Evolutionary conservation across 768 basidiomycete genomes (phyloP), one percentile per base, ranked within the genome.

Genomic region (Termitomyces sp.): DNA sequence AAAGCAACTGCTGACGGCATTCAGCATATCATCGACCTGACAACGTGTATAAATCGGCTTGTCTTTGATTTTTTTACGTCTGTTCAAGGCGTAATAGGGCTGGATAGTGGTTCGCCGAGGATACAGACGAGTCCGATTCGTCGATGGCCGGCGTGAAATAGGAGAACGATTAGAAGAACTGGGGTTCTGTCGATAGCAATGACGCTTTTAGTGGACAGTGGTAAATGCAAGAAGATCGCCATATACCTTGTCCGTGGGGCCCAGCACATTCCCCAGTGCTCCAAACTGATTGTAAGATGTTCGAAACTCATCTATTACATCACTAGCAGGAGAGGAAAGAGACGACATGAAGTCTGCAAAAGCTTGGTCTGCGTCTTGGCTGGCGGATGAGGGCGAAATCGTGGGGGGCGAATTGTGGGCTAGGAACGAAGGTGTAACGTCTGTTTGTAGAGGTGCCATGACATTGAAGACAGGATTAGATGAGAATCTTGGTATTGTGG

Each of bases 1-100:
- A 47, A 64, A 64, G 34, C 63, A 64, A 25, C 37, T 55, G 34
- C 63, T 57, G 52, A 64, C 56, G 15, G 63, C 60, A 53, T 55
- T 56, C 15, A 64, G 37, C 56, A 64, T 64, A 43, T 64, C 63
- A 32, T 64, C 63, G 45, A 64, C 63, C 34, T 64, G 63, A 5
- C 56, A 49, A 14, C 63, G 63, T 14, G 63, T 64, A 25, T 64
- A 64, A 5, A 64, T 49, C 10, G 63, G 63, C 38, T 60, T 64
- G 37, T 65, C 64, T 48, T 60, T 65, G 36, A 58, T 6, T 50
- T 56, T 65, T 55, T 50, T 62, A 37, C 61, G 57, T 31, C 48
- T 59, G 53, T 52, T 54, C 3, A 36, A 45, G 32, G 55, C 25
- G 12, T 5, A 47, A 49, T 65, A 61, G 5, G 56, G 56, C n/a